These are phyloP conservation scores for Rhododendron mucronatum DNA, from an alignment of 148 eudicot genomes.

Conservation along the genomic window DNA sequence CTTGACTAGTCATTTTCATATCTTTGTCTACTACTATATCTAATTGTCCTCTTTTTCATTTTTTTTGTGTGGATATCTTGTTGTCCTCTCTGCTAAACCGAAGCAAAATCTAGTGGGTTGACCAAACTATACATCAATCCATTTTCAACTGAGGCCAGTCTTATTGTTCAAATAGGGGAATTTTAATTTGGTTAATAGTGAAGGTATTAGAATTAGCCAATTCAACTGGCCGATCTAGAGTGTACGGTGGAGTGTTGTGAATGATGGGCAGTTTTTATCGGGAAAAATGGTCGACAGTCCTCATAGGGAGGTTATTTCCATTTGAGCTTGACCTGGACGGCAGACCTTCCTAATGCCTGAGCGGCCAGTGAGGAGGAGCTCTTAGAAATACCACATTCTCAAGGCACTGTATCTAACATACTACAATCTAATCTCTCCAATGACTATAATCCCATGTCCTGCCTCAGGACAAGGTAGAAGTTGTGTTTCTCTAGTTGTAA, in stretches of 20 bases:
- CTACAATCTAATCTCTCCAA: neutral
- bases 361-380: neutral
- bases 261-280: neutral
- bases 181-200: neutral
- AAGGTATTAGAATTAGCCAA: neutral
- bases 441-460: neutral
- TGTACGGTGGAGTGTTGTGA: neutral
- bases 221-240: neutral
- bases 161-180: neutral
- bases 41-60: neutral
- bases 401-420: too few relatives aligned
- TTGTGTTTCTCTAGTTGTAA: neutral
- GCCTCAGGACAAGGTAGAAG: neutral
- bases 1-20: neutral
- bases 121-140: neutral
- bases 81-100: neutral
- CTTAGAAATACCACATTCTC: neutral
- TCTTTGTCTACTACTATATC: neutral
- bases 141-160: neutral
- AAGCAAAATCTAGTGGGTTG: neutral
- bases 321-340: neutral
- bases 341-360: neutral
- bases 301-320: neutral
- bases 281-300: neutral
- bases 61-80: neutral